Percentiles rank a stretch among this genome's conserved stretches.
Conservation (phyloP, 768 basidiomycete species). For the Macrolepiota albuminosa region DNA sequence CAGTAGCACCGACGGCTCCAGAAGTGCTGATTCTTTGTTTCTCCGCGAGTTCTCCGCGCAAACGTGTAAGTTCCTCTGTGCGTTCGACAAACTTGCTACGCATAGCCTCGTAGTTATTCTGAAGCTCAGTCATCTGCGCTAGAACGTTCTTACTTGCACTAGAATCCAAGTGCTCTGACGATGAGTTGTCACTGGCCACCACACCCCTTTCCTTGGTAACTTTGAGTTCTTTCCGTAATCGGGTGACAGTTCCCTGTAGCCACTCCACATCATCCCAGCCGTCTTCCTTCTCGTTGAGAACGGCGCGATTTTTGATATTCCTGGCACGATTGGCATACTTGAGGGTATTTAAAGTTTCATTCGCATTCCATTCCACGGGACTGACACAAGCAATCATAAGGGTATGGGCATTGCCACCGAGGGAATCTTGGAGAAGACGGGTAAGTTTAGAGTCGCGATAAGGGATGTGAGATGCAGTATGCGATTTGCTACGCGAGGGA, state of each 20-base stretch:
- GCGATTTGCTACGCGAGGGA: conserved; percentile 78
- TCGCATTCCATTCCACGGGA: conserved; percentile 91
- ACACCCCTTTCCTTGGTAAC: conserved; percentile 64
- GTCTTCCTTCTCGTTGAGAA: conserved; percentile 90
- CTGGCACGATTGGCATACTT: conserved; percentile 97
- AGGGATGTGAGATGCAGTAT: conserved; percentile 86
- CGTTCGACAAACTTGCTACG: conserved; percentile 84
- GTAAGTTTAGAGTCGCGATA: conserved; percentile 99
- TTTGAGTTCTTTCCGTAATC: conserved; percentile 86
- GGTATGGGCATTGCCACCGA: conserved; percentile 96
- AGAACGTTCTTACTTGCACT: conserved; percentile 72
- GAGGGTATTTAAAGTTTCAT: conserved; percentile 90
- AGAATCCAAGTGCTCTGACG: conserved; percentile 38
- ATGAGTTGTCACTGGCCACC: conserved; percentile 23
- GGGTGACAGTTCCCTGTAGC: conserved; percentile 81
- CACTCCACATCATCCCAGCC: conserved; percentile 99
- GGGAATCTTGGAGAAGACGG: conserved; percentile 90
- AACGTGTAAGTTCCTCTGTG: conserved; percentile 80
- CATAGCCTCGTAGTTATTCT: conserved; percentile 80
- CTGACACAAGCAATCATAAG: conserved; percentile 99
- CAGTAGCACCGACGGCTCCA: conserved; percentile 64
- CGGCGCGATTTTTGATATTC: conserved; percentile 94
- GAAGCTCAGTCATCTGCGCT: conserved; percentile 78
- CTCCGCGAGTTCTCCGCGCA: conserved; percentile 76
- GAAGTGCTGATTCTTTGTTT: conserved; percentile 55